Evolutionary conservation across 2,329 filamentous ascomycete species (phyloP).

Genomic region (Tolypocladium nubicola): DNA sequence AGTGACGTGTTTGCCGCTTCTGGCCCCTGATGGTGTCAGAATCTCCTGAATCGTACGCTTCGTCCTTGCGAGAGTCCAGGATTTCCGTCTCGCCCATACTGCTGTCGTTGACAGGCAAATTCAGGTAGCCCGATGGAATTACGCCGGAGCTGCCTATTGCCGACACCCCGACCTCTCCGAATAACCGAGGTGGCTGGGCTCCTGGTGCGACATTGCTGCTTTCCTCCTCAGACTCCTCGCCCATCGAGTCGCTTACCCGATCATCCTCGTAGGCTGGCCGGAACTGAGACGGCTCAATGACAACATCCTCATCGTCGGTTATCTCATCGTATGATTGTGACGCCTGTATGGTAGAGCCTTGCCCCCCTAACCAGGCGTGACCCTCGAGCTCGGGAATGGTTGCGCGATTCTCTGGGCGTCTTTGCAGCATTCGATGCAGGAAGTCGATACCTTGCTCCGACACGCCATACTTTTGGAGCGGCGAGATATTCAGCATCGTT

Average conservation of each 20-base stretch:
- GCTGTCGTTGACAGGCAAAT: constrained; percentile 32
- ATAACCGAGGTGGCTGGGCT: constrained; percentile 30
- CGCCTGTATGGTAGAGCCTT: constrained; percentile 16
- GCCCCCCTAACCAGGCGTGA: constrained; percentile 60
- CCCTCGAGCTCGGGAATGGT: constrained; percentile 58
- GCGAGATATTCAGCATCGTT: constrained; percentile 52
- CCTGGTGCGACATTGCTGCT: constrained; percentile 57
- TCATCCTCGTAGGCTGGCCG: constrained; percentile 22
- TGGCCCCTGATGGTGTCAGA: constrained; percentile 17
- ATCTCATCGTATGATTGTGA: constrained; percentile 50
- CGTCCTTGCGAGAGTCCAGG: constrained; percentile 30
- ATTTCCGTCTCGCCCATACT: constrained; percentile 30
- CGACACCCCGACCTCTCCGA: constrained; percentile 45
- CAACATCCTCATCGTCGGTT: constrained; percentile 47
- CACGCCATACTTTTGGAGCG: constrained; percentile 47
- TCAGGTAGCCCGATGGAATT: constrained; percentile 36
- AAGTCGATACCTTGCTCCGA: constrained; percentile 64
- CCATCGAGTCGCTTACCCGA: constrained; percentile 30
- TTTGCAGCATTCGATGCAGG: constrained; percentile 66
- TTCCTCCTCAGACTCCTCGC: constrained; percentile 71
- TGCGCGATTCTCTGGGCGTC: constrained; percentile 67
- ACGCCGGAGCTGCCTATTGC: constrained; percentile 43
- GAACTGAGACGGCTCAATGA: constrained; percentile 50
- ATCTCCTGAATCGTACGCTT: constrained; percentile 33
- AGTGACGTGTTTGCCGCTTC: constrained; percentile 11